Percentiles rank a stretch among this genome's conserved stretches.
Evolutionary conservation across 2,329 filamentous ascomycete species (phyloP).

Genomic region (Coleophoma cylindrospora): DNA sequence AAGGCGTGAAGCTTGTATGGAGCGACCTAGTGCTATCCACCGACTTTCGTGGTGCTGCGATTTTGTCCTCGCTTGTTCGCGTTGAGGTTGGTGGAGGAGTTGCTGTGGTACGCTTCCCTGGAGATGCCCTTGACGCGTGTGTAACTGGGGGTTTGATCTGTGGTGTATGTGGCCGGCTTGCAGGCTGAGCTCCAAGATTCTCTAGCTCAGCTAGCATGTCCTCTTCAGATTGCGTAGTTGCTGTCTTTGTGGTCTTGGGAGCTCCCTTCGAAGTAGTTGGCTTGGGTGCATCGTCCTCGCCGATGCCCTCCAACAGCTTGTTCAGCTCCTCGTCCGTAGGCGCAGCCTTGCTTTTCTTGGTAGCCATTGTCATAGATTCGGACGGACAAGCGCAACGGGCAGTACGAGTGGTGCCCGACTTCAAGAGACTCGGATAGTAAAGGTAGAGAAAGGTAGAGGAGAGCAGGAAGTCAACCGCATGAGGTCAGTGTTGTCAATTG

Average conservation of each 20-base stretch:
- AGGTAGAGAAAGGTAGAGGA: background rate
- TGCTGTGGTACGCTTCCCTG: conserved; percentile 44
- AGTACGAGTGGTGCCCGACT: background rate
- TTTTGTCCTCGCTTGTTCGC: conserved; percentile 62
- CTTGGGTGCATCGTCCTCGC: conserved; percentile 41
- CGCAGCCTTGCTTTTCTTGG: conserved; percentile 52
- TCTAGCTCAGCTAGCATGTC: conserved; percentile 88
- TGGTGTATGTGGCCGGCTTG: conserved; percentile 77
- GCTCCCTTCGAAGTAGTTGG: conserved; percentile 38
- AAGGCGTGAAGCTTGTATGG: conserved; percentile 67
- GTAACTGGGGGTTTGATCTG: conserved; percentile 43
- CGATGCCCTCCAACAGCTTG: conserved; percentile 61
- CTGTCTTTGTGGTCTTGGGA: conserved; percentile 22
- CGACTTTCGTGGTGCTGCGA: conserved; percentile 56
- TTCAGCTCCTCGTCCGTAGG: conserved; percentile 58
- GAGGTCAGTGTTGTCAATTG: background rate
- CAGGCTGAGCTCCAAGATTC: conserved; percentile 59
- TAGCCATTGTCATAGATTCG: conserved; percentile 43
- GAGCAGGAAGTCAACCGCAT: background rate
- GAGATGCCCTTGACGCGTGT: background rate
- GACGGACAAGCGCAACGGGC: too few relatives aligned
- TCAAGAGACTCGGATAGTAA: background rate
- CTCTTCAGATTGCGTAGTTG: conserved; percentile 41
- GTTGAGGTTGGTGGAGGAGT: conserved; percentile 44
- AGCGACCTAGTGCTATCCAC: conserved; percentile 70